phyloP scores from a whole-genome alignment of 1,139 yeast genomes.

The Debaryomycetaceae sp. region DNA sequence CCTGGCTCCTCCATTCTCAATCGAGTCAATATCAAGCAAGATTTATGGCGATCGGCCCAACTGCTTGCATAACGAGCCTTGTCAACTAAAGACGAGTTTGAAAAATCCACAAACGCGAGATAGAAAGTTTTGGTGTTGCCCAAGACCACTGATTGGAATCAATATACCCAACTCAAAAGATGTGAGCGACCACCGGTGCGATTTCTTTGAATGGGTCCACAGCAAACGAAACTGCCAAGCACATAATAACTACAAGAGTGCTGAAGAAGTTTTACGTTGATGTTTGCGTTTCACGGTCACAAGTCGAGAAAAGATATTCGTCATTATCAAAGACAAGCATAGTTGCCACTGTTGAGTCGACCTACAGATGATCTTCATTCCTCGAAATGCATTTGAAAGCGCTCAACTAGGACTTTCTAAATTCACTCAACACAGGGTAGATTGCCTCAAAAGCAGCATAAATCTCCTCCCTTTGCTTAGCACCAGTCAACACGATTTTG shows the following conservation, averaged over 20 bases:
- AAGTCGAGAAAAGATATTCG: too few relatives aligned
- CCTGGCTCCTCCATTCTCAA: slow-evolving; percentile 6
- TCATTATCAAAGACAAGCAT: too few relatives aligned
- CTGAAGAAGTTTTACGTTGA: too few relatives aligned
- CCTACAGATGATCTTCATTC: too few relatives aligned
- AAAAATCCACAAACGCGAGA: slow-evolving; percentile 45
- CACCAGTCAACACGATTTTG: slow-evolving; percentile 96
- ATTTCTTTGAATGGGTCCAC: slow-evolving; percentile 37
- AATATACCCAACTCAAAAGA: slow-evolving; percentile 3
- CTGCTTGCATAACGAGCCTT: slow-evolving; percentile 48
- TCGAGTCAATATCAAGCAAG: slow-evolving; percentile 10
- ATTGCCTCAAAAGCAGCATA: slow-evolving; percentile 98
- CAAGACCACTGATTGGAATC: slow-evolving; percentile 4
- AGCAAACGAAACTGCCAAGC: too few relatives aligned
- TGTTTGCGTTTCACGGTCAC: too few relatives aligned
- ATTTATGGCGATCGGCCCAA: slow-evolving; percentile 38
- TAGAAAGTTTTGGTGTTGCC: slow-evolving; percentile 58
- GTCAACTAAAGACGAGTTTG: slow-evolving; percentile 46
- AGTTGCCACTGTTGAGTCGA: too few relatives aligned
- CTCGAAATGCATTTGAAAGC: not conserved
- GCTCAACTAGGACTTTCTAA: slow-evolving; percentile 81
- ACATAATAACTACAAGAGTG: not conserved
- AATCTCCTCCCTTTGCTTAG: slow-evolving; percentile 97
- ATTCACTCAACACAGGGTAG: slow-evolving; percentile 96
- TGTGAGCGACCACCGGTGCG: slow-evolving; percentile 20